A percentile compares a stretch with the other conserved stretches of the same genome.
phyloP scores from a whole-genome alignment of 371 early-diverging fungal species.

The Encephalitozoon romaleae region DNA sequence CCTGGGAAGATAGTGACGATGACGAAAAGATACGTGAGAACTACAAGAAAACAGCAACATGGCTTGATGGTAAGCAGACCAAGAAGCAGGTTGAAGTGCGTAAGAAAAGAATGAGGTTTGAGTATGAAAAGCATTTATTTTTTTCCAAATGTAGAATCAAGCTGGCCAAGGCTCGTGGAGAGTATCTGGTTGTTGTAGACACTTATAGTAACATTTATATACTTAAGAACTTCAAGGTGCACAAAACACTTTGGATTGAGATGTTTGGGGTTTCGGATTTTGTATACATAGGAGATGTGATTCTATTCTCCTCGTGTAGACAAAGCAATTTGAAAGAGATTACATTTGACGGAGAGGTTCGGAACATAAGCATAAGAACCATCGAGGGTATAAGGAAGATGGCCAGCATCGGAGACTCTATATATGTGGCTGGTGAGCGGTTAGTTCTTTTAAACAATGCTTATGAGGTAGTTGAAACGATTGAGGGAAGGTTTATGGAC shows the following conservation, averaged over 20 bases:
- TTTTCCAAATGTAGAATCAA: conserved; percentile 39
- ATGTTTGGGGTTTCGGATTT: conserved; percentile 32
- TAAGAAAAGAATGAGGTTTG: conserved; percentile 1
- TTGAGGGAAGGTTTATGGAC: conserved; percentile 8
- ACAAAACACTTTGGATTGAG: conserved; percentile 36
- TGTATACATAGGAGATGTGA: not conserved
- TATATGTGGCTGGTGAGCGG: conserved; percentile 27
- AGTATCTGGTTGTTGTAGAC: conserved; percentile 34
- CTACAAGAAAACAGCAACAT: not conserved
- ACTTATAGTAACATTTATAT: conserved; percentile 49
- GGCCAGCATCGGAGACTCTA: not conserved
- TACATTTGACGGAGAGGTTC: conserved; percentile 7
- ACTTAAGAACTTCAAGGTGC: conserved; percentile 16
- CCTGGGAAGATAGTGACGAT: conserved; percentile 48
- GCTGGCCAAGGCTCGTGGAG: conserved; percentile 9
- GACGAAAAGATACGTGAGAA: conserved; percentile 7
- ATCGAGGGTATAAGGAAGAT: conserved; percentile 23
- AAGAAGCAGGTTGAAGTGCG: conserved; percentile 19
- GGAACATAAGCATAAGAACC: conserved; percentile 13
- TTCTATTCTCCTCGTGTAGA: conserved; percentile 19
- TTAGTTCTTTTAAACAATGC: not conserved
- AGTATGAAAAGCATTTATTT: conserved; percentile 24
- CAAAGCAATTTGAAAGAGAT: conserved; percentile 21
- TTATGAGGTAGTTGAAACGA: not conserved
- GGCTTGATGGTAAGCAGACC: conserved; percentile 29